Evolutionary conservation across 2,329 filamentous ascomycete genomes (phyloP).

Genomic region (Trichoderma sp.): DNA sequence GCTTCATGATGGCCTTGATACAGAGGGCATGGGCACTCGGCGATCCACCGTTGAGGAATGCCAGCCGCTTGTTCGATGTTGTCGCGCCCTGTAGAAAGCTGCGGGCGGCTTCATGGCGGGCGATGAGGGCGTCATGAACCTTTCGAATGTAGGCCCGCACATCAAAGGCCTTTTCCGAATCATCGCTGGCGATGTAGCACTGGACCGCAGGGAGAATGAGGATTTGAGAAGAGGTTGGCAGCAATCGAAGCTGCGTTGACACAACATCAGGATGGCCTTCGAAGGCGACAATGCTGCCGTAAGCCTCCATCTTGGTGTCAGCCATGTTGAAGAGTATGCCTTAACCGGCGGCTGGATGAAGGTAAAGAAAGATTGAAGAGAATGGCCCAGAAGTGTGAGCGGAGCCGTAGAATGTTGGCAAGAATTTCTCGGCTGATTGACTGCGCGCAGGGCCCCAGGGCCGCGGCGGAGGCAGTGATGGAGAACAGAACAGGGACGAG

Average conservation of each 20-base stretch:
- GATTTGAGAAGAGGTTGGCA: conserved; percentile 57
- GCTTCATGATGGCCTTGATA: conserved; percentile 51
- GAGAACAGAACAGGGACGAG: conserved; percentile 4
- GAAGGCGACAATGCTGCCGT: conserved; percentile 56
- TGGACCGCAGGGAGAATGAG: conserved; percentile 54
- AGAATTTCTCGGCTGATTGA: neutral
- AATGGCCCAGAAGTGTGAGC: neutral
- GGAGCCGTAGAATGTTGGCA: neutral
- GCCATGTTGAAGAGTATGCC: conserved; percentile 24
- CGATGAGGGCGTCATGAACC: conserved; percentile 48
- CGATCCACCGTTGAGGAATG: conserved; percentile 60
- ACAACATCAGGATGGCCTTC: conserved; percentile 55
- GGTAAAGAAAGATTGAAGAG: neutral
- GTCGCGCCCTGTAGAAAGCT: conserved; percentile 50
- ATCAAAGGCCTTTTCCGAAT: conserved; percentile 30
- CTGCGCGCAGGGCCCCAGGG: neutral
- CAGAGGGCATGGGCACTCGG: conserved; percentile 53
- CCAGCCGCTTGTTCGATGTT: conserved; percentile 48
- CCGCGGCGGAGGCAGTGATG: neutral
- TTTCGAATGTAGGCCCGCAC: conserved; percentile 41
- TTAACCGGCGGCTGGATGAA: neutral
- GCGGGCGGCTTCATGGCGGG: conserved; percentile 47
- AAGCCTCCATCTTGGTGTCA: conserved; percentile 23
- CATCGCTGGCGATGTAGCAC: conserved; percentile 41
- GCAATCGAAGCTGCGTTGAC: conserved; percentile 56